These are phyloP conservation scores for Mediolabrus comicus DNA, from an alignment of 108 stramenopile genomes.

Conservation along the genomic window DNA sequence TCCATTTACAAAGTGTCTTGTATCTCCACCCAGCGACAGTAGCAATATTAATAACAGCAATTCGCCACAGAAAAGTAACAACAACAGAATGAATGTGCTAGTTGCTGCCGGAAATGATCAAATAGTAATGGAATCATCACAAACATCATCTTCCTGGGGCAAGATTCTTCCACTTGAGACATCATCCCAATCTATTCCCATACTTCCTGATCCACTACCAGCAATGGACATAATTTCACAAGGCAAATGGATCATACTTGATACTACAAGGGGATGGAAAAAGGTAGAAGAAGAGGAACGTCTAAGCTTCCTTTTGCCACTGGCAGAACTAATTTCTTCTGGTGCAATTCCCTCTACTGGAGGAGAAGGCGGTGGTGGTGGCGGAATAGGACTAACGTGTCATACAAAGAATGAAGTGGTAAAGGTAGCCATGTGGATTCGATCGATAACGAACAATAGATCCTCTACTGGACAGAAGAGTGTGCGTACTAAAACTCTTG, in stretches of 20 bases:
- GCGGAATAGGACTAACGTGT: constrained; percentile 21
- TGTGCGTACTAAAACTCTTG: constrained; percentile 3
- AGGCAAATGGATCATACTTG: constrained; percentile 20
- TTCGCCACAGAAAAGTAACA: background rate
- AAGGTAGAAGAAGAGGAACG: constrained; percentile 21
- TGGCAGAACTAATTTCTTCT: constrained; percentile 12
- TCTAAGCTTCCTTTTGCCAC: constrained; percentile 1
- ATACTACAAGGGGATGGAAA: constrained; percentile 14
- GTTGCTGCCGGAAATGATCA: no score
- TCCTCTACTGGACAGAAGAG: background rate
- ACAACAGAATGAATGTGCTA: constrained; percentile 1
- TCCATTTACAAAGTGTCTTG: constrained; percentile 22
- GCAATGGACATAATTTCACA: constrained; percentile 10
- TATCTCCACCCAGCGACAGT: background rate
- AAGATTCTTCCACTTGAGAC: background rate
- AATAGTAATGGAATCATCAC: no score
- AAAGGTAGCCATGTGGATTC: constrained; percentile 26
- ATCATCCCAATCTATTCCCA: background rate
- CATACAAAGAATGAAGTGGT: constrained; percentile 25
- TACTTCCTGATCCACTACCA: constrained; percentile 25
- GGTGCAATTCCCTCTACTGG: background rate
- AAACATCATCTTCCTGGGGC: background rate
- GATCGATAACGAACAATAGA: constrained; percentile 11
- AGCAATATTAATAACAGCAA: background rate
- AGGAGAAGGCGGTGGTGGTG: background rate